phyloP scores from a whole-genome alignment of 129 eudicot genomes.

The Calendula officinalis region DNA sequence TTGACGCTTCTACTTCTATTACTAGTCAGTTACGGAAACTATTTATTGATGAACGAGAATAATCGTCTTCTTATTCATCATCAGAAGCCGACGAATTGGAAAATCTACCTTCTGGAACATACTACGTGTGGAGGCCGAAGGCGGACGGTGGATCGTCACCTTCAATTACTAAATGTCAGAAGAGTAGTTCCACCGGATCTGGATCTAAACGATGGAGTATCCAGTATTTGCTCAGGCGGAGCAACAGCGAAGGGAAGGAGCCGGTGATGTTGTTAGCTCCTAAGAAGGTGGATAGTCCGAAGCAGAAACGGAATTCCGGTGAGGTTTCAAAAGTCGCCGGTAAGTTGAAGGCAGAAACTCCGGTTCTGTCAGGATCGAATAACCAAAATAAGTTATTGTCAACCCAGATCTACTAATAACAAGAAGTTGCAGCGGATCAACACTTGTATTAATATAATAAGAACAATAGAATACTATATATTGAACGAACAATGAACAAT shows the following conservation, averaged over 20 bases:
- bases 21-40: slow-evolving; percentile 1
- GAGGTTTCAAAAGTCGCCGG: no score
- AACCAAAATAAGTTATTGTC: no score
- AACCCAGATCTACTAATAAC: no score
- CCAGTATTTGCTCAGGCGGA: slow-evolving; percentile 50
- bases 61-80: slow-evolving; percentile 37
- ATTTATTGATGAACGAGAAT: slow-evolving; percentile 18
- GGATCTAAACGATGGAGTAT: slow-evolving; percentile 56
- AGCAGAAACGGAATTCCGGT: slow-evolving; percentile 7
- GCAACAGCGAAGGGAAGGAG: slow-evolving; percentile 66
- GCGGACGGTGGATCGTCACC: slow-evolving; percentile 21
- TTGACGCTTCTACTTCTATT: not conserved
- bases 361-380: no score
- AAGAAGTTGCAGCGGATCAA: no score
- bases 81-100: slow-evolving; percentile 52
- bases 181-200: slow-evolving; percentile 75
- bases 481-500: no score
- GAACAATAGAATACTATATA: no score
- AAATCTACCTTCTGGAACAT: slow-evolving; percentile 35
- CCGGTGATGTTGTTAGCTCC: slow-evolving; percentile 34
- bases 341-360: no score
- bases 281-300: slow-evolving; percentile 18
- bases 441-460: no score
- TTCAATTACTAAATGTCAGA: slow-evolving; percentile 35
- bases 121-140: slow-evolving; percentile 60